Evolutionary conservation across 495 filamentous ascomycete genomes (phyloP).

Genomic region (Darksidea phi): DNA sequence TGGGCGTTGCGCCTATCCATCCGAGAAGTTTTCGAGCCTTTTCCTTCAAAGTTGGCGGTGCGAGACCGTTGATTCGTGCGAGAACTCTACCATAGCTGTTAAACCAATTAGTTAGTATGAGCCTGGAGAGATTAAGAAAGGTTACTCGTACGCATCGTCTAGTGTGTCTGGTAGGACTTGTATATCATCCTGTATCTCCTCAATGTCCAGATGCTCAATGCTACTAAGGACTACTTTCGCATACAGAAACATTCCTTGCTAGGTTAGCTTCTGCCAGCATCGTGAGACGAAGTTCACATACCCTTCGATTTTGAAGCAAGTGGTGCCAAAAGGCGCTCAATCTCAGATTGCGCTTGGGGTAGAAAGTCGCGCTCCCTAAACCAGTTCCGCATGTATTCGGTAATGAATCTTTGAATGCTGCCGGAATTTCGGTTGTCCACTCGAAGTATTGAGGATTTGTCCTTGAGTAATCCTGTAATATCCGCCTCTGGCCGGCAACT

Average conservation of each 20-base stretch:
- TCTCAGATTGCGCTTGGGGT: slow-evolving; percentile 8
- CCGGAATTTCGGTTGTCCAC: too few relatives aligned
- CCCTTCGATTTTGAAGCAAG: slow-evolving; percentile 19
- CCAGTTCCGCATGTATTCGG: not conserved
- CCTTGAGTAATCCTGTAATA: too few relatives aligned
- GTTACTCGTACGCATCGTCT: not conserved
- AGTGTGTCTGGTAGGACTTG: not conserved
- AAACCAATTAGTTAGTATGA: not conserved
- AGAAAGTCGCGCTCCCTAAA: not conserved
- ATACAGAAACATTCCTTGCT: not conserved
- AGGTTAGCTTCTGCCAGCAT: not conserved
- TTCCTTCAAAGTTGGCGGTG: slow-evolving; percentile 8
- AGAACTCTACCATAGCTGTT: not conserved
- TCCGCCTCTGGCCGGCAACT: too few relatives aligned
- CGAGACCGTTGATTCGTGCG: not conserved
- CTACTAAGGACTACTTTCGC: not conserved
- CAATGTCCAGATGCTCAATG: not conserved
- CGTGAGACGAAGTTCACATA: not conserved
- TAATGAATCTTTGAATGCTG: not conserved
- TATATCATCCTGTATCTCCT: not conserved
- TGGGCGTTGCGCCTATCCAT: slow-evolving; percentile 36
- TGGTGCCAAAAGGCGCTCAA: slow-evolving; percentile 1
- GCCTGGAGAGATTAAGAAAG: not conserved
- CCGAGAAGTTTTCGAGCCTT: slow-evolving; percentile 38
- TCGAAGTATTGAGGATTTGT: too few relatives aligned